Conservation (phyloP, 306 rosid genomes). For the Astragalus glycyphyllos region DNA sequence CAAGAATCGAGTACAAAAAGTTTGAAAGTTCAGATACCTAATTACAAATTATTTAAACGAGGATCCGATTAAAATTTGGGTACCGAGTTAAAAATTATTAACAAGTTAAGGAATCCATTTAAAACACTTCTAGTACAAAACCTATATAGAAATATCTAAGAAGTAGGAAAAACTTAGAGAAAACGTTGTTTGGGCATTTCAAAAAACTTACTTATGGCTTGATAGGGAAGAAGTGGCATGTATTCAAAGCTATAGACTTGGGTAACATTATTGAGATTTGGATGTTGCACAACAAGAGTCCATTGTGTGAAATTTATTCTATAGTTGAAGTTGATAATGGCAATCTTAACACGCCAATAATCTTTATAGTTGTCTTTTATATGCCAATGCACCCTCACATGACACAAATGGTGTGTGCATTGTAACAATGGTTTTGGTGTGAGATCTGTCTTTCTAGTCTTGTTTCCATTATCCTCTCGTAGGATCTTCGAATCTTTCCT, state of each 20-base stretch:
- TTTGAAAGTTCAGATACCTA: too few relatives aligned
- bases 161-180: too few relatives aligned
- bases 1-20: too few relatives aligned
- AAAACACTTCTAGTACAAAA: too few relatives aligned
- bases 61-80: too few relatives aligned
- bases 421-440: conserved; percentile 72
- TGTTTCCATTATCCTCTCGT: conserved; percentile 48
- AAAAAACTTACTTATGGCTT: conserved; percentile 75
- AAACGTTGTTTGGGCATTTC: not conserved
- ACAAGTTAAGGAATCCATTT: too few relatives aligned
- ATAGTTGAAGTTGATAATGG: conserved; percentile 81
- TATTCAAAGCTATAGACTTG: conserved; percentile 91
- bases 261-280: conserved; percentile 88
- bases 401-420: conserved; percentile 92
- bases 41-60: too few relatives aligned
- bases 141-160: too few relatives aligned
- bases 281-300: conserved; percentile 88
- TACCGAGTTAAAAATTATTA: too few relatives aligned
- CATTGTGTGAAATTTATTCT: conserved; percentile 75
- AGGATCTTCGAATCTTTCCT: conserved; percentile 69
- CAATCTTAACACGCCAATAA: conserved; percentile 87
- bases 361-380: conserved; percentile 78
- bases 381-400: conserved; percentile 88
- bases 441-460: conserved; percentile 60
- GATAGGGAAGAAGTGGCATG: conserved; percentile 82